Conservation (phyloP, 768 basidiomycete genomes). For the Pisolithus sp. region DNA sequence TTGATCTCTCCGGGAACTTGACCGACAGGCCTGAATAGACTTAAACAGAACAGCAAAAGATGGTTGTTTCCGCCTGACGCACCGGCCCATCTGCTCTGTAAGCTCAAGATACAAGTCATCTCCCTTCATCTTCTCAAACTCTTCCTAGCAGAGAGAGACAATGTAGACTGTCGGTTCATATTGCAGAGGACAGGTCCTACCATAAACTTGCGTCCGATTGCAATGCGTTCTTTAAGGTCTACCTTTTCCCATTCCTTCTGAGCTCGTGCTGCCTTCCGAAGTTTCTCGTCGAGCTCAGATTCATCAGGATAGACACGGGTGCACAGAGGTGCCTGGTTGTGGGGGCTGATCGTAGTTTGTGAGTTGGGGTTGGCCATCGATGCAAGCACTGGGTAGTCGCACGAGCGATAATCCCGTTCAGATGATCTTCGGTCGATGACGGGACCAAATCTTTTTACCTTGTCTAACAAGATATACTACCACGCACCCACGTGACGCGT, state of each 20-base stretch:
- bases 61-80: conserved; percentile 17
- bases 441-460: no score
- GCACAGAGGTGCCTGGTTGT: conserved; percentile 62
- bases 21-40: conserved; percentile 57
- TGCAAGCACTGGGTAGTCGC: neutral
- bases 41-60: neutral
- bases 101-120: conserved; percentile 71
- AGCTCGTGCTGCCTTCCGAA: conserved; percentile 53
- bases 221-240: conserved; percentile 56
- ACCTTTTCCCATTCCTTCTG: conserved; percentile 70
- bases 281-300: conserved; percentile 52
- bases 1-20: conserved; percentile 75
- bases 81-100: conserved; percentile 90
- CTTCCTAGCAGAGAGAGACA: conserved; percentile 29
- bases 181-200: conserved; percentile 33
- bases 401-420: neutral
- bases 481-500: no score
- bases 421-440: no score
- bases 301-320: conserved; percentile 56
- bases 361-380: conserved; percentile 20
- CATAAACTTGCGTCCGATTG: conserved; percentile 66
- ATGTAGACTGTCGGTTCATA: neutral
- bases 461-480: no score
- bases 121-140: conserved; percentile 37
- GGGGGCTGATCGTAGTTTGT: conserved; percentile 84